These are phyloP conservation scores for Collybia sordida DNA, from an alignment of 768 basidiomycete genomes.

Conservation along the genomic window DNA sequence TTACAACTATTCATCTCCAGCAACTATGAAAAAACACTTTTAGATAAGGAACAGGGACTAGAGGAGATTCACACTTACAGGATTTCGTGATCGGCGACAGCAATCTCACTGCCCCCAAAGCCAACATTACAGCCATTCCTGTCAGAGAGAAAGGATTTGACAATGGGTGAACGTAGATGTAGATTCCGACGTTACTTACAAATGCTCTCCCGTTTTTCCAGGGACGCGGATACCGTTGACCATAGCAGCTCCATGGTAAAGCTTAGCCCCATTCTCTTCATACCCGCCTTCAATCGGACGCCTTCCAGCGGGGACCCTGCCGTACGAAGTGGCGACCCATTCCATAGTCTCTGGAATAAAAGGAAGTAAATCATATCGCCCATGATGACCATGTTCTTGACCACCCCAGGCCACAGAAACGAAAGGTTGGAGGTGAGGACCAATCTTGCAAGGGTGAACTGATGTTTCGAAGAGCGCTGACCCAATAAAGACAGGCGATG, in stretches of 20 bases:
- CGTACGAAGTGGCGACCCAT: slow-evolving; percentile 63
- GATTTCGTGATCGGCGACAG: slow-evolving; percentile 44
- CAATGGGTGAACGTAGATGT: not conserved
- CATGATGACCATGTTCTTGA: slow-evolving; percentile 55
- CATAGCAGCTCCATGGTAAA: slow-evolving; percentile 65
- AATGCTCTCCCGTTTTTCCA: slow-evolving; percentile 71
- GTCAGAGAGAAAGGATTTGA: slow-evolving; percentile 6
- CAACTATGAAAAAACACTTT: slow-evolving; percentile 27
- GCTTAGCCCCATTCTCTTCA: slow-evolving; percentile 62
- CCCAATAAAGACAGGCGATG: slow-evolving; percentile 66
- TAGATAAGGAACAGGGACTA: slow-evolving; percentile 1
- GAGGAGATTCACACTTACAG: slow-evolving; percentile 34
- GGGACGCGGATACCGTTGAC: slow-evolving; percentile 60
- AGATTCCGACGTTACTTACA: slow-evolving; percentile 40
- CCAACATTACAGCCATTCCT: slow-evolving; percentile 45
- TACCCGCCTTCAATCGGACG: slow-evolving; percentile 72
- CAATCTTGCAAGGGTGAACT: slow-evolving; percentile 86
- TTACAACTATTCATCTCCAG: slow-evolving; percentile 26
- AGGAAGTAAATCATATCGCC: slow-evolving; percentile 75
- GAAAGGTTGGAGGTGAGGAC: slow-evolving; percentile 50
- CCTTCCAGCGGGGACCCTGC: slow-evolving; percentile 56
- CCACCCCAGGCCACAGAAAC: slow-evolving; percentile 66
- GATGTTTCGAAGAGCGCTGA: slow-evolving; percentile 66
- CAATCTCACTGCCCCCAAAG: slow-evolving; percentile 44
- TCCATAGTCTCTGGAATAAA: slow-evolving; percentile 71